Evolutionary conservation across 2,329 filamentous ascomycete genomes (phyloP), one percentile per base, ranked within the genome.

Genomic region (Cladosporium halotolerans): DNA sequence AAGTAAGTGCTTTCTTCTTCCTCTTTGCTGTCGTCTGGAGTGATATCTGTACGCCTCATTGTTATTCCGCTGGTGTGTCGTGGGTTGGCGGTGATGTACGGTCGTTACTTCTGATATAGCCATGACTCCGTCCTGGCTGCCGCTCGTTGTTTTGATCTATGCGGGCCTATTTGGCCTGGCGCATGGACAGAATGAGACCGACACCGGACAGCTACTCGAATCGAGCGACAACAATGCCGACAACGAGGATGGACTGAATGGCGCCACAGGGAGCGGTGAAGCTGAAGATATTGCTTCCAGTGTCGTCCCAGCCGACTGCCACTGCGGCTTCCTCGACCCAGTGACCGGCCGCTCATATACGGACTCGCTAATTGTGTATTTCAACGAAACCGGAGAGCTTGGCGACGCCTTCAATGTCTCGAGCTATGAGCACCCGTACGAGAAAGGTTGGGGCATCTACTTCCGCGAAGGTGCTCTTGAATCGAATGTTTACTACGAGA

Each of bases 321-420:
- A 68, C 23, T 78, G 76, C 58, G 76, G 76, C 10, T 78, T 73
- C 54, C 69, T 70, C 53, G 74, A 78, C 56, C 54, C 60, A 1
- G 54, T 60, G 7, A 70, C 70, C 2, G 60, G 66, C 8, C 58
- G 68, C 14, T 57, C 75, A 9, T 77, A 72, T 57, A 78, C 75
- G 0, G 75, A 78, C 42, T 72, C 72, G 7, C 68, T 75, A 23
- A 74, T 78, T 45, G 65, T 73, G 4, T 78, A 77, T 62, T 78
- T 78, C 68, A 78, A 78, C 58, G 76, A 78, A 55, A 74, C 74
- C 2, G 59, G 59, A 7, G 62, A 50, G 13, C 52, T 72, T 10
- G 50, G 60, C 3, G 54, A 66, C 6, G 65, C 70, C 13, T 73
- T 77, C 52, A 47, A 70, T 7, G 62, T 69, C 6, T 67, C 74